phyloP scores from a whole-genome alignment of 2,329 filamentous ascomycete species.

The Aschersonia sp. region DNA sequence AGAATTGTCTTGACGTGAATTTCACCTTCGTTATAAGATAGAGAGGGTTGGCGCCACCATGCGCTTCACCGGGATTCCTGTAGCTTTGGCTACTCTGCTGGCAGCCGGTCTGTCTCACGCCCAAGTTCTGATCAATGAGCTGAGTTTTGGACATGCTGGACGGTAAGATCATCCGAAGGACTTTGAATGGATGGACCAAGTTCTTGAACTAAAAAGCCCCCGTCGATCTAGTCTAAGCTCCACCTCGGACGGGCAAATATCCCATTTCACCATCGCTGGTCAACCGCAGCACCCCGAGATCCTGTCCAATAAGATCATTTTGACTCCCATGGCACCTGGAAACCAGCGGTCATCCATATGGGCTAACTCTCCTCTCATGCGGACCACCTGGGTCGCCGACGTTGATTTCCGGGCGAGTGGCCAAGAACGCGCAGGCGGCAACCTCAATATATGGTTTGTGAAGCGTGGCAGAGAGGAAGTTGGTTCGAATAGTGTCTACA shows the following conservation, averaged over 20 bases:
- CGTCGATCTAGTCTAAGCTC: neutral
- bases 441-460: conserved; percentile 86
- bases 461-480: conserved; percentile 51
- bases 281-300: conserved; percentile 42
- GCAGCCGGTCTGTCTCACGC: conserved; percentile 38
- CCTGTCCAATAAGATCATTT: conserved; percentile 79
- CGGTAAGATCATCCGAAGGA: conserved; percentile 26
- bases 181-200: neutral
- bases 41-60: neutral
- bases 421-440: conserved; percentile 72
- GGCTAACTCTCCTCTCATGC: conserved; percentile 48
- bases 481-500: conserved; percentile 68
- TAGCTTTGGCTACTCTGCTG: conserved; percentile 26
- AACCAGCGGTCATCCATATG: conserved; percentile 75
- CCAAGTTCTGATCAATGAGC: conserved; percentile 53
- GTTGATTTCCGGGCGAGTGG: conserved; percentile 81
- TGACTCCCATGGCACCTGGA: conserved; percentile 79
- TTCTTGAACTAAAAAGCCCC: neutral
- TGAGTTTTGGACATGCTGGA: conserved; percentile 63
- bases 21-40: no score
- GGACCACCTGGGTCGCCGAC: conserved; percentile 65
- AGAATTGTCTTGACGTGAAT: no score
- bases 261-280: conserved; percentile 40
- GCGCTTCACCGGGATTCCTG: conserved; percentile 5
- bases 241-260: conserved; percentile 23